phyloP scores from a whole-genome alignment of 2,329 filamentous ascomycete species.

The Ophiocordyceps unilateralis region DNA sequence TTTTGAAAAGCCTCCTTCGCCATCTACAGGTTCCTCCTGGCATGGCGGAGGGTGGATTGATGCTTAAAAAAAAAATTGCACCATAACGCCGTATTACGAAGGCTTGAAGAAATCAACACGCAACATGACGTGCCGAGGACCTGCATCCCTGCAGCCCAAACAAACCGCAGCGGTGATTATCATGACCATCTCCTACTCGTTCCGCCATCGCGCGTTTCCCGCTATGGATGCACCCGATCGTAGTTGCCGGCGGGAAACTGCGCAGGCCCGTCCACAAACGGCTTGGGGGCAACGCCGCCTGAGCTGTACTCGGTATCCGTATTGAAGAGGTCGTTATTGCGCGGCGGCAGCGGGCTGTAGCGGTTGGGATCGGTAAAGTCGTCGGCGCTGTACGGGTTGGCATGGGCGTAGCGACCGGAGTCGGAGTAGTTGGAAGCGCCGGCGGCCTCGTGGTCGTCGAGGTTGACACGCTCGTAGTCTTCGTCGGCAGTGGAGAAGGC shows the following conservation, averaged over 20 bases:
- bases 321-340: constrained; percentile 28
- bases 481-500: constrained; percentile 53
- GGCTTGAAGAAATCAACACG: not conserved
- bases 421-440: constrained; percentile 11
- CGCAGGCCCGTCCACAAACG: constrained; percentile 29
- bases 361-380: constrained; percentile 22
- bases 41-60: not conserved
- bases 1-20: not conserved
- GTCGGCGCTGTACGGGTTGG: constrained; percentile 20
- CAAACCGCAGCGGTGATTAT: no score
- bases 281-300: constrained; percentile 20
- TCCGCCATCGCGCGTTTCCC: not conserved
- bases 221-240: constrained; percentile 26
- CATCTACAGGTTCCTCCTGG: not conserved
- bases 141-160: not conserved
- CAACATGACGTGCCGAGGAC: no score
- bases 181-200: not conserved
- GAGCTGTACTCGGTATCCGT: constrained; percentile 30
- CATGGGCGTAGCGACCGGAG: constrained; percentile 17
- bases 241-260: constrained; percentile 42
- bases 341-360: constrained; percentile 19
- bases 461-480: constrained; percentile 43
- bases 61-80: not conserved
- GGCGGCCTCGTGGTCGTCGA: constrained; percentile 31
- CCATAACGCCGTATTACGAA: not conserved